Conservation (phyloP, 306 rosid genomes). For the Prosopis cineraria region DNA sequence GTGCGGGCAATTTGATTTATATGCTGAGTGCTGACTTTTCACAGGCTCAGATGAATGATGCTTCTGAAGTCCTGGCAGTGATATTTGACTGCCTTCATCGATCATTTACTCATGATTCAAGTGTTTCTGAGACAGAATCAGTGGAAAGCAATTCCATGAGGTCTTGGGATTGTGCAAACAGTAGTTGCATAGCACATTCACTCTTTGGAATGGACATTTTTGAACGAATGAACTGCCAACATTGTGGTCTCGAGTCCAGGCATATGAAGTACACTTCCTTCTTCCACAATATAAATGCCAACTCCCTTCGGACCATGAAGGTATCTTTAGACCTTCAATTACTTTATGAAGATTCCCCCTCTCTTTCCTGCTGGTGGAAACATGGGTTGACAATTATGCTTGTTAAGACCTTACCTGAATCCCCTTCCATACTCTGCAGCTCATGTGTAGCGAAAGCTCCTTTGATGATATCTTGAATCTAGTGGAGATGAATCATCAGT, state of each 20-base stretch:
- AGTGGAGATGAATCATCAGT: slow-evolving; percentile 89
- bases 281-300: slow-evolving; percentile 94
- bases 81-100: slow-evolving; percentile 91
- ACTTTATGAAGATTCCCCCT: background rate
- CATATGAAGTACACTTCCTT: slow-evolving; percentile 90
- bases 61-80: slow-evolving; percentile 92
- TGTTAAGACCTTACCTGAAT: slow-evolving; percentile 36
- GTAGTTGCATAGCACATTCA: slow-evolving; percentile 86
- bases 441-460: slow-evolving; percentile 63
- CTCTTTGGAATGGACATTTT: slow-evolving; percentile 87
- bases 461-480: slow-evolving; percentile 80
- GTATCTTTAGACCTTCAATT: slow-evolving; percentile 42
- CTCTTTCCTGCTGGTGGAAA: slow-evolving; percentile 26
- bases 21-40: slow-evolving; percentile 32
- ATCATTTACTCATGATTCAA: slow-evolving; percentile 64
- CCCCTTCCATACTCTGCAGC: slow-evolving; percentile 54
- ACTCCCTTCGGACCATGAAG: slow-evolving; percentile 90
- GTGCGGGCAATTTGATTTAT: slow-evolving; percentile 40
- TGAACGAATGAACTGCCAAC: slow-evolving; percentile 87
- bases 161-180: slow-evolving; percentile 86
- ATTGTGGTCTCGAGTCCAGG: slow-evolving; percentile 83
- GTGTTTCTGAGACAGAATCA: slow-evolving; percentile 65
- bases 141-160: slow-evolving; percentile 65
- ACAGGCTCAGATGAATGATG: slow-evolving; percentile 99
- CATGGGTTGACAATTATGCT: slow-evolving; percentile 22